These are phyloP conservation scores for Beauveria sp. DNA, from an alignment of 2,329 filamentous ascomycete genomes.

Conservation along the genomic window DNA sequence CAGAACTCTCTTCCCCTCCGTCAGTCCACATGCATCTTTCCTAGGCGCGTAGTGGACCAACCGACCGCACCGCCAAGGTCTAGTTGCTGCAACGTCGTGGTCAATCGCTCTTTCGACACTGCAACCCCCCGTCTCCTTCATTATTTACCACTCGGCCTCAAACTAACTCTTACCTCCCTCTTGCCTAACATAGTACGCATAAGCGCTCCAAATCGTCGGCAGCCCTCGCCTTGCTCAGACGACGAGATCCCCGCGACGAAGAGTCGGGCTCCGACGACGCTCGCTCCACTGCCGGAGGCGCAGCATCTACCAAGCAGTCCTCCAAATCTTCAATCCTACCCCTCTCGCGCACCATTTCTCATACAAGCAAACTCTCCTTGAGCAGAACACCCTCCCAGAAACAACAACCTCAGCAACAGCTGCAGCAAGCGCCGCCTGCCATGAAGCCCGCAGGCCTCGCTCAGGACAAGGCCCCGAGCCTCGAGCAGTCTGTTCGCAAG, in stretches of 20 bases:
- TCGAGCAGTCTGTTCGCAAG: conserved; percentile 90
- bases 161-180: conserved; percentile 3
- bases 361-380: conserved; percentile 40
- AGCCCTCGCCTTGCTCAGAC: conserved; percentile 46
- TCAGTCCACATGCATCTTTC: conserved; percentile 4
- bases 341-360: conserved; percentile 30
- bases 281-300: conserved; percentile 29
- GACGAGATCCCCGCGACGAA: conserved; percentile 42
- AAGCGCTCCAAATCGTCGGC: conserved; percentile 48
- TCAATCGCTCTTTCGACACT: background rate
- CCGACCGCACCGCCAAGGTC: background rate
- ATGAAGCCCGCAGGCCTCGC: conserved; percentile 10
- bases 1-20: background rate
- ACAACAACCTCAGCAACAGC: conserved; percentile 21
- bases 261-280: conserved; percentile 48
- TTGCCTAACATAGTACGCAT: conserved; percentile 28
- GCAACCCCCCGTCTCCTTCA: background rate
- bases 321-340: conserved; percentile 24
- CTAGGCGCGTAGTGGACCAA: conserved; percentile 6
- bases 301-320: conserved; percentile 24
- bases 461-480: conserved; percentile 44
- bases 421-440: conserved; percentile 21
- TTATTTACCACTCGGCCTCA: background rate
- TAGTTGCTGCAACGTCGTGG: background rate
- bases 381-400: conserved; percentile 31